phyloP scores from a whole-genome alignment of 768 basidiomycete genomes.

The Dioszegia aurantiaca region DNA sequence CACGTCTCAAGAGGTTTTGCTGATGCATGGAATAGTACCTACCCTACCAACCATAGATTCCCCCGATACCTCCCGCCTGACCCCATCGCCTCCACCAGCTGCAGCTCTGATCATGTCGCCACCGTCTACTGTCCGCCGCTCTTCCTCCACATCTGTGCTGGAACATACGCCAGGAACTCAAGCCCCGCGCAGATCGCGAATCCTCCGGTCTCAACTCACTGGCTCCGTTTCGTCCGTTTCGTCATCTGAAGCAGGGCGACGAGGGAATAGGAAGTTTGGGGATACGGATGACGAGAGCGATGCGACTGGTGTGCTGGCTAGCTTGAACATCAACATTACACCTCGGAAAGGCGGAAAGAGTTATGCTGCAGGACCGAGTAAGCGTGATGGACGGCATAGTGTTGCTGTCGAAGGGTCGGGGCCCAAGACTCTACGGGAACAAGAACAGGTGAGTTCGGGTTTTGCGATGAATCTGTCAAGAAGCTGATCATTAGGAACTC shows the following conservation, averaged over 20 bases:
- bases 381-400: slow-evolving; percentile 44
- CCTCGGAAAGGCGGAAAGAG: slow-evolving; percentile 17
- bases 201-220: slow-evolving; percentile 21
- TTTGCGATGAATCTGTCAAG: background rate
- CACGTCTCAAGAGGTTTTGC: background rate
- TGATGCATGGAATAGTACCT: slow-evolving; percentile 10
- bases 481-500: slow-evolving; percentile 65
- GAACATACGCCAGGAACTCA: slow-evolving; percentile 25
- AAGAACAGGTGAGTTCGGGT: slow-evolving; percentile 74
- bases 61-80: slow-evolving; percentile 29
- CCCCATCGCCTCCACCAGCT: slow-evolving; percentile 11
- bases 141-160: slow-evolving; percentile 39
- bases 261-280: slow-evolving; percentile 17
- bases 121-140: slow-evolving; percentile 33
- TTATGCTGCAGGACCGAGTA: slow-evolving; percentile 25
- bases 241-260: slow-evolving; percentile 7
- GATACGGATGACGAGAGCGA: slow-evolving; percentile 35
- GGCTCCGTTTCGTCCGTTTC: slow-evolving; percentile 27
- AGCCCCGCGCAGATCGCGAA: slow-evolving; percentile 30
- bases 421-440: slow-evolving; percentile 79
- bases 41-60: slow-evolving; percentile 20
- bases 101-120: slow-evolving; percentile 30
- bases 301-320: slow-evolving; percentile 15
- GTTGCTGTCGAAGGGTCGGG: slow-evolving; percentile 36
- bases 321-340: slow-evolving; percentile 23